Percentiles rank a stretch among this genome's conserved stretches.
These are phyloP conservation scores for Mucor velutinosus DNA, from an alignment of 371 early-diverging fungal species.

Conservation along the genomic window DNA sequence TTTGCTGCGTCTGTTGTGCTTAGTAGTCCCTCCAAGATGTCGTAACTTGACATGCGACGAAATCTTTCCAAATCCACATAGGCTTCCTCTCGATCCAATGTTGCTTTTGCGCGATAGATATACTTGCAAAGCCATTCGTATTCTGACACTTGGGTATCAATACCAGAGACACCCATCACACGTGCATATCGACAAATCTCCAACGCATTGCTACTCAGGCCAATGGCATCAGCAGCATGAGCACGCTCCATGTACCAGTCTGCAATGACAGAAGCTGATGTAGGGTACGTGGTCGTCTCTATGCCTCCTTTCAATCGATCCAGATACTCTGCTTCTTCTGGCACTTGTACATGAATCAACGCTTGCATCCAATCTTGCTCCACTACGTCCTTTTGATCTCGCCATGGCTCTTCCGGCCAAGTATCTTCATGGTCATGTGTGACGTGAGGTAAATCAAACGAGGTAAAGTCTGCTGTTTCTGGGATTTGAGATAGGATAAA, in stretches of 20 bases:
- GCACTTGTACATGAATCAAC: slow-evolving; percentile 15
- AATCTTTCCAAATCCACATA: slow-evolving; percentile 45
- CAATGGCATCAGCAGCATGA: slow-evolving; percentile 56
- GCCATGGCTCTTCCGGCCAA: slow-evolving; percentile 44
- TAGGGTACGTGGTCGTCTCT: slow-evolving; percentile 46
- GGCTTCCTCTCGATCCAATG: slow-evolving; percentile 12
- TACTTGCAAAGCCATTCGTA: slow-evolving; percentile 65
- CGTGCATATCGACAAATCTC: slow-evolving; percentile 59
- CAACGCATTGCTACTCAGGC: slow-evolving; percentile 57
- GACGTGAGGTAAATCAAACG: slow-evolving; percentile 50
- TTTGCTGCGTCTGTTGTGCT: slow-evolving; percentile 40
- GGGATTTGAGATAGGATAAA: slow-evolving; percentile 69
- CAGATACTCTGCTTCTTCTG: slow-evolving; percentile 21
- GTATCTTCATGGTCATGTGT: slow-evolving; percentile 36
- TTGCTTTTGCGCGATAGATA: slow-evolving; percentile 44
- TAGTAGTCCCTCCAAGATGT: slow-evolving; percentile 56
- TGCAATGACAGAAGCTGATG: slow-evolving; percentile 43
- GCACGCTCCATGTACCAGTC: slow-evolving; percentile 67
- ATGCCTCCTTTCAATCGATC: slow-evolving; percentile 29
- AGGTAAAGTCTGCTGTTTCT: slow-evolving; percentile 54
- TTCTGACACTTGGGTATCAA: slow-evolving; percentile 51
- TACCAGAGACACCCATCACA: slow-evolving; percentile 49
- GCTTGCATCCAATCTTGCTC: slow-evolving; percentile 23
- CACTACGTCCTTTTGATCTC: slow-evolving; percentile 29
- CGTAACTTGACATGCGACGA: slow-evolving; percentile 44